These are phyloP conservation scores for Eimeria falciformis DNA, from an alignment of 169 alveolate genomes.

Conservation along the genomic window DNA sequence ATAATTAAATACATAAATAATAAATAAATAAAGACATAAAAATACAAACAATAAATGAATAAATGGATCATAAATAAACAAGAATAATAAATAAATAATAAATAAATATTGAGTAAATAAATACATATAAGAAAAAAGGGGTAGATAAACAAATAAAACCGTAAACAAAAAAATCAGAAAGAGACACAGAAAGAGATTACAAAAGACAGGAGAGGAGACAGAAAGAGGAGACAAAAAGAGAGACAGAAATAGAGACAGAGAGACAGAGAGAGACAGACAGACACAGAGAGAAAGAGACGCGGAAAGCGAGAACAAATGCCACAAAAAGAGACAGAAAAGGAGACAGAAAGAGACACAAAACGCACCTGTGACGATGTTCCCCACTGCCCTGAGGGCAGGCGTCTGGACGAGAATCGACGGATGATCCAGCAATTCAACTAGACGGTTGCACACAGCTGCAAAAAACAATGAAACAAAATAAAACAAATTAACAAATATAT, in stretches of 20 bases:
- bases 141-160: background rate
- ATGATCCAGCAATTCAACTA: constrained; percentile 93
- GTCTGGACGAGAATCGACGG: constrained; percentile 92
- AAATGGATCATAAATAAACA: too few relatives aligned
- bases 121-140: too few relatives aligned
- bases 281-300: background rate
- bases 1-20: background rate
- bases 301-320: background rate
- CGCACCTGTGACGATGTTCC: constrained; percentile 91
- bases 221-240: too few relatives aligned
- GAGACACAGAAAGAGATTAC: too few relatives aligned
- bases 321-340: background rate
- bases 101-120: too few relatives aligned
- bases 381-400: constrained; percentile 97
- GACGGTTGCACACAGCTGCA: constrained; percentile 93
- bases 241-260: too few relatives aligned
- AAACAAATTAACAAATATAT: background rate
- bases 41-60: background rate
- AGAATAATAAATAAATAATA: too few relatives aligned
- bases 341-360: background rate
- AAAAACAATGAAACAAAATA: constrained; percentile 85
- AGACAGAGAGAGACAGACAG: background rate
- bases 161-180: background rate
- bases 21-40: background rate
- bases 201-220: too few relatives aligned